Evolutionary conservation across 2,329 filamentous ascomycete species (phyloP).

Genomic region (Xylaria sp.): DNA sequence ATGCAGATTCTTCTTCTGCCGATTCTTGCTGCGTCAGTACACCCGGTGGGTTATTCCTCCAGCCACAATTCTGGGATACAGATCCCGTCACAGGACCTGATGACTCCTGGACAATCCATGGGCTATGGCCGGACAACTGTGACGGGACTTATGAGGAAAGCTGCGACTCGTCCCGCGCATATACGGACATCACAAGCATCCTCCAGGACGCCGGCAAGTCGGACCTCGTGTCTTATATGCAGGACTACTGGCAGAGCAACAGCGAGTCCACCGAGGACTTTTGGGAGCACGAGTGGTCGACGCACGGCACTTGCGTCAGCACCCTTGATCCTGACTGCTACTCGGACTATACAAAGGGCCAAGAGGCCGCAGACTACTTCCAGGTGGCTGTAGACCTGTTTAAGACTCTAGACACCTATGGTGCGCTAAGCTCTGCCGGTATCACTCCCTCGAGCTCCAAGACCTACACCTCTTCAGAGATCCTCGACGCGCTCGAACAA

Average conservation of each 20-base stretch:
- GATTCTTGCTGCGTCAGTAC: slow-evolving; percentile 77
- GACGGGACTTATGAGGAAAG: slow-evolving; percentile 74
- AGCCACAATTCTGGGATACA: slow-evolving; percentile 83
- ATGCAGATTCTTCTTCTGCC: slow-evolving; percentile 52
- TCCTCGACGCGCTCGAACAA: slow-evolving; percentile 66
- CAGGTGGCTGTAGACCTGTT: slow-evolving; percentile 72
- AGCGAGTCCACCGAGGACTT: slow-evolving; percentile 70
- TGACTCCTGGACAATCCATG: slow-evolving; percentile 80
- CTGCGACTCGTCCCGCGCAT: slow-evolving; percentile 70
- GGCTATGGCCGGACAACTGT: slow-evolving; percentile 75
- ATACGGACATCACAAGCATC: slow-evolving; percentile 73
- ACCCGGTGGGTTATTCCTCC: slow-evolving; percentile 75
- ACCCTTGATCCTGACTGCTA: slow-evolving; percentile 77
- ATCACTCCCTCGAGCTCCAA: slow-evolving; percentile 63
- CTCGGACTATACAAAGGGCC: slow-evolving; percentile 64
- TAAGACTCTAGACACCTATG: slow-evolving; percentile 72
- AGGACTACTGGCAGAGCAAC: slow-evolving; percentile 77
- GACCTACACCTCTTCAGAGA: slow-evolving; percentile 68
- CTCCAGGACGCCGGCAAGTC: slow-evolving; percentile 57
- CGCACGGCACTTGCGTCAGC: slow-evolving; percentile 78
- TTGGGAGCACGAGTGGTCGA: slow-evolving; percentile 80
- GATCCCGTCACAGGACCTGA: slow-evolving; percentile 70
- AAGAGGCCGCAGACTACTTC: slow-evolving; percentile 77
- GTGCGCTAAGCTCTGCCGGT: slow-evolving; percentile 69
- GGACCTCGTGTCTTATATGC: slow-evolving; percentile 72